phyloP scores from a whole-genome alignment of 495 filamentous ascomycete species.

The Daldinia vernicosa region DNA sequence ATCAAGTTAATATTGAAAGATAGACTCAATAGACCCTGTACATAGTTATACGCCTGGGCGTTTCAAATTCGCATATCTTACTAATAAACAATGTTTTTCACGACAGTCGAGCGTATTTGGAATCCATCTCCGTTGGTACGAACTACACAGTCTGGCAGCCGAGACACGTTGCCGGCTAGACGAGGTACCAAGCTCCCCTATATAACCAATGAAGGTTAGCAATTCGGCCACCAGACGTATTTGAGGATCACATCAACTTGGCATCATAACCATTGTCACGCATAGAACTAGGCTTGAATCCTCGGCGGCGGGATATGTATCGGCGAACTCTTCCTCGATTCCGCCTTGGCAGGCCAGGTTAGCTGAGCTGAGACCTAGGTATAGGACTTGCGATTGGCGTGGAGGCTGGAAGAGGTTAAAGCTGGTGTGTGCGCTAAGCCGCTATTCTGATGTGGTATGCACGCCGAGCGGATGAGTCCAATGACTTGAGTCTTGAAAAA shows the following conservation, averaged over 20 bases:
- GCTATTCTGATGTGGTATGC: slow-evolving; percentile 24
- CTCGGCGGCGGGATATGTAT: slow-evolving; percentile 24
- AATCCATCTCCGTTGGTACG: neutral
- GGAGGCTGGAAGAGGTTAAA: slow-evolving; percentile 8
- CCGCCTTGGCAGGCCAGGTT: slow-evolving; percentile 43
- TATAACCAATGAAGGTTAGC: neutral
- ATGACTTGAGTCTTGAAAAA: slow-evolving; percentile 6
- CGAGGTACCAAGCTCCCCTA: neutral
- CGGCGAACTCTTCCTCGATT: slow-evolving; percentile 34
- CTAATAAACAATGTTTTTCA: too few relatives aligned
- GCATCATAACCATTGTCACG: neutral
- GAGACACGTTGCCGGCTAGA: neutral
- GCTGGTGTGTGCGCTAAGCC: slow-evolving; percentile 21
- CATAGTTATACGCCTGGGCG: too few relatives aligned
- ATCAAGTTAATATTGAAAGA: slow-evolving; percentile 11
- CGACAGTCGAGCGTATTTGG: neutral
- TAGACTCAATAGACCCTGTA: neutral
- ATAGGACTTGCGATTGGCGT: slow-evolving; percentile 30
- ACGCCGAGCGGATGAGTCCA: slow-evolving; percentile 16
- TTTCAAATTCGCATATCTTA: too few relatives aligned
- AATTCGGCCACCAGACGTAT: neutral
- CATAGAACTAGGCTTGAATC: neutral
- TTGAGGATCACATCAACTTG: neutral
- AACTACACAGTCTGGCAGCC: neutral
- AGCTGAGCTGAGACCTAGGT: neutral